Conservation (phyloP, 1,284 basidiomycete species). For the Neolentinus lepideus region DNA sequence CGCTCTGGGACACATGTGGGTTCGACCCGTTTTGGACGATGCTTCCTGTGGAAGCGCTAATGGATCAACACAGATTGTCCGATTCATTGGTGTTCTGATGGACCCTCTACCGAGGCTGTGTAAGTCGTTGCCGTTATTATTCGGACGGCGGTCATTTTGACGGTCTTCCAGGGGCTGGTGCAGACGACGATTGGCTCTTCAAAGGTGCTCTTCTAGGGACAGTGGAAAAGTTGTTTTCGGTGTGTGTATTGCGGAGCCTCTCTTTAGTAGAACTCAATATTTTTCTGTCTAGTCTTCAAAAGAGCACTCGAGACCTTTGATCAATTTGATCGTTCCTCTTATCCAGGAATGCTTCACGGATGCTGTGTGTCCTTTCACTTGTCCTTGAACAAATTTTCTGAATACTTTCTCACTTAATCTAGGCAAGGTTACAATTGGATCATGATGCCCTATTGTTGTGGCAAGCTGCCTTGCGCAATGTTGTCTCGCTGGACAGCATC, state of each 20-base stretch:
- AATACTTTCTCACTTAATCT: slow-evolving; percentile 5
- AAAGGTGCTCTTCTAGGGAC: slow-evolving; percentile 70
- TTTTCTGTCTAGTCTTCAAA: slow-evolving; percentile 45
- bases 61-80: slow-evolving; percentile 49
- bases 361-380: slow-evolving; percentile 31
- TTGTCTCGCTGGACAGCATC: slow-evolving; percentile 42
- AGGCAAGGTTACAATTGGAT: slow-evolving; percentile 72
- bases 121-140: slow-evolving; percentile 29
- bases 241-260: slow-evolving; percentile 22
- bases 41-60: slow-evolving; percentile 6
- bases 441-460: slow-evolving; percentile 75
- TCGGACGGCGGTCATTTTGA: neutral
- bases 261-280: neutral
- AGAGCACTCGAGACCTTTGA: slow-evolving; percentile 50
- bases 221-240: slow-evolving; percentile 67
- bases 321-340: slow-evolving; percentile 61
- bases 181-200: slow-evolving; percentile 73
- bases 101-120: slow-evolving; percentile 72
- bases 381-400: neutral
- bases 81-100: slow-evolving; percentile 59
- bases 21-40: neutral
- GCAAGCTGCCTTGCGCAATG: slow-evolving; percentile 68
- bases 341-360: slow-evolving; percentile 70
- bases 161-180: slow-evolving; percentile 45
- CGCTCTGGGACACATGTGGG: slow-evolving; percentile 53